Conservation (phyloP, 768 basidiomycete genomes). For the Galerina sulciceps region DNA sequence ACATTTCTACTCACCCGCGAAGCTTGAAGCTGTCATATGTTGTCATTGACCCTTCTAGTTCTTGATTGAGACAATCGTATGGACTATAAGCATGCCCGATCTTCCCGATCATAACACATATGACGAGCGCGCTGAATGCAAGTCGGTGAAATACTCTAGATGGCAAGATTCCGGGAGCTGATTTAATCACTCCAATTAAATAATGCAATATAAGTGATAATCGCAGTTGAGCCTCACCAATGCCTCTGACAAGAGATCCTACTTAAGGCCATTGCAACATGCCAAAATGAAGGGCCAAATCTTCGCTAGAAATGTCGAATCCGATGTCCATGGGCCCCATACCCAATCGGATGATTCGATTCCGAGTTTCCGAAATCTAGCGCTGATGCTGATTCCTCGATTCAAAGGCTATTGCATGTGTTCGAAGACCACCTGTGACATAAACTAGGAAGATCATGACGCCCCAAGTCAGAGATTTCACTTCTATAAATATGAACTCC, state of each 20-base stretch:
- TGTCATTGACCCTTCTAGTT: neutral
- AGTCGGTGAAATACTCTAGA: no score
- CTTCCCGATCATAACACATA: neutral
- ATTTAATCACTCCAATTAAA: no score
- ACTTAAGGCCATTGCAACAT: no score
- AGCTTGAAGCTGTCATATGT: neutral
- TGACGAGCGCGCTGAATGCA: no score
- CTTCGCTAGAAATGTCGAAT: no score
- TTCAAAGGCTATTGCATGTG: neutral
- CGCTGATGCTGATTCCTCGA: neutral
- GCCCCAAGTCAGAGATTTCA: neutral
- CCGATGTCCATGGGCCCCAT: neutral
- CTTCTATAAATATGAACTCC: no score
- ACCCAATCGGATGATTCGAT: neutral
- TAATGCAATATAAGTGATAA: no score
- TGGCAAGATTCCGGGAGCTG: no score
- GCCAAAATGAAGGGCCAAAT: no score
- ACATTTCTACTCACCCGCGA: neutral
- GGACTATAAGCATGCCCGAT: neutral
- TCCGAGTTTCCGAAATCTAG: neutral
- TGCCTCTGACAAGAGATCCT: no score
- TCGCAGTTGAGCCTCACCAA: no score
- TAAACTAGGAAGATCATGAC: neutral
- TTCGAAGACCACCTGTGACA: neutral
- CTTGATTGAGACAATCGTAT: slow-evolving; percentile 7